Evolutionary conservation across 2,329 filamentous ascomycete species (phyloP).

Genomic region (Myotisia sp.): DNA sequence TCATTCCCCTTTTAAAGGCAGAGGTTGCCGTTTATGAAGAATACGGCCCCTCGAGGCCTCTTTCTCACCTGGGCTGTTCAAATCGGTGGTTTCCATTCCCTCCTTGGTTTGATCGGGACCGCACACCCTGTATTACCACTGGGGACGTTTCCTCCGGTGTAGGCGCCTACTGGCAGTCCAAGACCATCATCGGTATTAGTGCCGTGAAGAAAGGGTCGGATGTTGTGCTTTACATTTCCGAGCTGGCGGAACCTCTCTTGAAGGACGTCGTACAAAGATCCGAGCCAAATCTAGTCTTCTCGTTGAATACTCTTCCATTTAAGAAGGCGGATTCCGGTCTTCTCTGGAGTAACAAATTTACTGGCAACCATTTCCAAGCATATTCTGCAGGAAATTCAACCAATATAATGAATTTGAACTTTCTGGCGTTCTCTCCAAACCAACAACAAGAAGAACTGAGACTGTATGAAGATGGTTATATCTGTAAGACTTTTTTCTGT

Average conservation of each 20-base stretch:
- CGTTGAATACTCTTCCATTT: constrained; percentile 5
- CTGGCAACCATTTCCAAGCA: constrained; percentile 3
- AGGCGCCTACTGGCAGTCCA: constrained; percentile 1
- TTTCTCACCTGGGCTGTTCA: constrained; percentile 8
- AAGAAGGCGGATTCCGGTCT: constrained; percentile 9
- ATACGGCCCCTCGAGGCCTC: constrained; percentile 8
- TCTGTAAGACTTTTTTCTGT: too few relatives aligned
- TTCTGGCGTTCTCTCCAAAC: constrained; percentile 8
- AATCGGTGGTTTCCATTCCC: constrained; percentile 9
- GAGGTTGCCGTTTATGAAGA: constrained; percentile 8
- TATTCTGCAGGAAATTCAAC: constrained; percentile 8
- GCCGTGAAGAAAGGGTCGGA: constrained; percentile 6
- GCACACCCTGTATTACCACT: constrained; percentile 7
- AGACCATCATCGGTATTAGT: constrained; percentile 5
- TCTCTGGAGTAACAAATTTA: constrained; percentile 8
- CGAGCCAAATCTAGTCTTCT: constrained; percentile 3
- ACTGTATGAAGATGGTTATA: constrained; percentile 8
- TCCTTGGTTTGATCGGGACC: constrained; percentile 9
- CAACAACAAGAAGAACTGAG: constrained; percentile 7
- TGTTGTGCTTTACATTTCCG: constrained; percentile 5
- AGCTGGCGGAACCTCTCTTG: constrained; percentile 3
- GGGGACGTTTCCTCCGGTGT: constrained; percentile 5
- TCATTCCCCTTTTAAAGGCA: constrained; percentile 5
- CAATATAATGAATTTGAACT: constrained; percentile 9
- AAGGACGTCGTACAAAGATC: constrained; percentile 5